phyloP scores from a whole-genome alignment of 768 basidiomycete genomes.

The Suillus ampliporus region DNA sequence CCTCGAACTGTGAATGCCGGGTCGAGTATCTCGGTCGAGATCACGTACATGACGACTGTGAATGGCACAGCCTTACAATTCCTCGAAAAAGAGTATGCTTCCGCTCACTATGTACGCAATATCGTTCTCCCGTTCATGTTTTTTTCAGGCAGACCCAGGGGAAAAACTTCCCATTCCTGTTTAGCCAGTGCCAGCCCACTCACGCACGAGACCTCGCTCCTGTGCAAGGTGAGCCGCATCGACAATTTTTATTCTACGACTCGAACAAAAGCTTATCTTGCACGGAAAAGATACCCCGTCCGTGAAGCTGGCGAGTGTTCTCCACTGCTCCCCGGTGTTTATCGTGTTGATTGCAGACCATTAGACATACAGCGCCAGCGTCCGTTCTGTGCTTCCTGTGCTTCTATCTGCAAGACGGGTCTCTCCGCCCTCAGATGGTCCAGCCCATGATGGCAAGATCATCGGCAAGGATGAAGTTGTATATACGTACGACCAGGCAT shows the following conservation, averaged over 20 bases:
- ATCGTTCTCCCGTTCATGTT: background rate
- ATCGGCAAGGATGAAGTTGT: conserved; percentile 51
- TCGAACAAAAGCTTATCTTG: background rate
- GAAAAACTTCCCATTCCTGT: conserved; percentile 58
- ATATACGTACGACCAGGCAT: conserved; percentile 57
- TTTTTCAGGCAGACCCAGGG: conserved; percentile 55
- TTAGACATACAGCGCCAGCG: conserved; percentile 55
- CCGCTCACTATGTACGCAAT: background rate
- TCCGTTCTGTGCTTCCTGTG: conserved; percentile 55
- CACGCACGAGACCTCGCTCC: conserved; percentile 59
- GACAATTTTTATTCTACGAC: background rate
- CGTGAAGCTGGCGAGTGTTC: conserved; percentile 51
- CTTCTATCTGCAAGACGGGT: conserved; percentile 60
- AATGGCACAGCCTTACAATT: conserved; percentile 57
- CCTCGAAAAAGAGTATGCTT: conserved; percentile 49
- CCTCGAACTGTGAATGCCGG: conserved; percentile 24
- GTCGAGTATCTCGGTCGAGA: conserved; percentile 36
- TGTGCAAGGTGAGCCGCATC: conserved; percentile 44
- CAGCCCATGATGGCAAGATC: conserved; percentile 47
- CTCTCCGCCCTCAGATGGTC: conserved; percentile 51
- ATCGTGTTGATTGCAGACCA: background rate
- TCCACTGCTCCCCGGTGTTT: background rate
- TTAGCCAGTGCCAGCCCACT: conserved; percentile 66
- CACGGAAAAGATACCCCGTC: conserved; percentile 52
- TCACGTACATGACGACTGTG: conserved; percentile 51